These are phyloP conservation scores for Phytophthora ohioensis DNA, from an alignment of 352 stramenopile species.

Conservation along the genomic window DNA sequence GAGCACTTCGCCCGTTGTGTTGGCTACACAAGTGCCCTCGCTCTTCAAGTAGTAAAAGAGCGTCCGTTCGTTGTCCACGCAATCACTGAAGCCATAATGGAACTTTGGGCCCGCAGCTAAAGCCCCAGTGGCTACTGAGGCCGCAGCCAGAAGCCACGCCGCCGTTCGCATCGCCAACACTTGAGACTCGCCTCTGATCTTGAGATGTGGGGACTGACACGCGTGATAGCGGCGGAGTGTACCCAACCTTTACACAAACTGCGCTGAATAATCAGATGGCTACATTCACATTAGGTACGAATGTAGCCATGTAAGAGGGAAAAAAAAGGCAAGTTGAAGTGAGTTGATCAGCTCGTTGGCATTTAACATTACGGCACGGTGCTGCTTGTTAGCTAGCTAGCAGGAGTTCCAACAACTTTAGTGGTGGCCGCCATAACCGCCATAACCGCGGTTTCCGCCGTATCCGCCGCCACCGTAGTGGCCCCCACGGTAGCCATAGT, in stretches of 20 bases:
- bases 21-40: slow-evolving; percentile 54
- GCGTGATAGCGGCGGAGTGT: slow-evolving; percentile 17
- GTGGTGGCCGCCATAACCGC: not conserved
- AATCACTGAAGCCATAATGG: slow-evolving; percentile 84
- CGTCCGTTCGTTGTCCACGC: slow-evolving; percentile 75
- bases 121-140: not conserved
- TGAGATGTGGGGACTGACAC: slow-evolving; percentile 31
- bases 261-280: slow-evolving; percentile 10
- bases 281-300: not conserved
- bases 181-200: slow-evolving; percentile 12
- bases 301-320: slow-evolving; percentile 11
- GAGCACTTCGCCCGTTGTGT: slow-evolving; percentile 45
- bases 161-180: slow-evolving; percentile 17
- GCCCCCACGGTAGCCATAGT: not conserved
- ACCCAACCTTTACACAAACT: slow-evolving; percentile 35
- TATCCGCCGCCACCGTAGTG: not conserved
- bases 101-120: slow-evolving; percentile 32
- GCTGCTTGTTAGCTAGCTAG: not conserved
- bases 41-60: slow-evolving; percentile 80
- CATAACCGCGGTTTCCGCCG: not conserved
- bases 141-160: slow-evolving; percentile 9
- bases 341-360: not conserved
- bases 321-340: slow-evolving; percentile 20
- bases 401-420: not conserved
- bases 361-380: slow-evolving; percentile 6